A percentile compares a stretch with the other conserved stretches of the same genome.
These are phyloP conservation scores for Botrytis deweyae DNA, from an alignment of 2,329 filamentous ascomycete genomes.

Conservation along the genomic window DNA sequence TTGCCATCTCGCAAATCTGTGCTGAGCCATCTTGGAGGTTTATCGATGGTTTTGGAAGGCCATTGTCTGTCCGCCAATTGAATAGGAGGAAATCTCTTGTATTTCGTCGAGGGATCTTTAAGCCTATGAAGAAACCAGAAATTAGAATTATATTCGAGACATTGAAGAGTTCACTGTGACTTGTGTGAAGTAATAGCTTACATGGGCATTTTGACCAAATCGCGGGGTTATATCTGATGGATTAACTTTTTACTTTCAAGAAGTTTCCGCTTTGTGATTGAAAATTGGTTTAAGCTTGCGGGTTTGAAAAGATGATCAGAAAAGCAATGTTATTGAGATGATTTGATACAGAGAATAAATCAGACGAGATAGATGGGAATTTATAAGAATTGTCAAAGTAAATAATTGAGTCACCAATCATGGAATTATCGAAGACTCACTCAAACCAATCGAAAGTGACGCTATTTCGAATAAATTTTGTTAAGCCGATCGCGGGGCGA, in stretches of 20 bases:
- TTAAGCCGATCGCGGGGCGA: constrained; percentile 13
- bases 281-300: not conserved
- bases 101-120: constrained; percentile 74
- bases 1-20: constrained; percentile 91
- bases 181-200: constrained; percentile 18
- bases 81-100: constrained; percentile 66
- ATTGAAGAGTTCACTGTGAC: not conserved
- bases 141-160: not conserved
- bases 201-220: constrained; percentile 29
- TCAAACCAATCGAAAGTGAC: not conserved
- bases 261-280: constrained; percentile 1
- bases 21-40: constrained; percentile 86
- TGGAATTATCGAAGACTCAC: not conserved
- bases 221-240: constrained; percentile 1
- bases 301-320: not conserved
- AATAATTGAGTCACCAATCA: constrained; percentile 12
- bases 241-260: not conserved
- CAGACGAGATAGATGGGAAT: not conserved
- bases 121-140: constrained; percentile 51
- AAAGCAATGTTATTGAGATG: too few species aligned
- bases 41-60: constrained; percentile 60
- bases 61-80: constrained; percentile 51
- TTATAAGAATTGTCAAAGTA: not conserved
- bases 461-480: not conserved
- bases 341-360: not conserved